These are phyloP conservation scores for Sporothrix variecibatus DNA, from an alignment of 2,329 filamentous ascomycete species.

Conservation along the genomic window DNA sequence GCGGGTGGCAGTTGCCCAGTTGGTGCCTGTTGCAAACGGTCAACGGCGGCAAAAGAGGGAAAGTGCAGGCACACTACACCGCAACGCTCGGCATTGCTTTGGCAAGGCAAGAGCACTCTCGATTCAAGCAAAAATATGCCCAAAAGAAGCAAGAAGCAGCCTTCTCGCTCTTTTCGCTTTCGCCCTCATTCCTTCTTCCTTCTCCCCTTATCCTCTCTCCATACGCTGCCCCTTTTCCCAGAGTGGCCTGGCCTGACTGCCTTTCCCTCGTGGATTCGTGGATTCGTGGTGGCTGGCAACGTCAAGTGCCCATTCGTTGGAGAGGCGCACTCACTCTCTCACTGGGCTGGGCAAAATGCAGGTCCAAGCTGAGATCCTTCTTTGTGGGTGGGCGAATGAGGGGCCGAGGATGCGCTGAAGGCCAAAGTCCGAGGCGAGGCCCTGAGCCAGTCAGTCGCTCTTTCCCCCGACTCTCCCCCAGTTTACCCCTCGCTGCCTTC, in stretches of 20 bases:
- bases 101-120: neutral
- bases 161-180: neutral
- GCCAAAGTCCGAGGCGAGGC: neutral
- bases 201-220: too few relatives aligned
- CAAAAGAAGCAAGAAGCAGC: conserved; percentile 1
- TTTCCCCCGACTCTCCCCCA: neutral
- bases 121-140: neutral
- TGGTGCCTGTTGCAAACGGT: neutral
- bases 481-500: neutral
- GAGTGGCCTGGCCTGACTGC: neutral
- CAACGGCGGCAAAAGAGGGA: neutral
- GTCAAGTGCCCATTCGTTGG: neutral
- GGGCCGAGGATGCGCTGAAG: neutral
- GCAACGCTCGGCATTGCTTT: neutral
- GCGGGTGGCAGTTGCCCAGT: neutral
- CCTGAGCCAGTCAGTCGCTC: neutral
- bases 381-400: neutral
- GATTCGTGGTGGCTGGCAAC: neutral
- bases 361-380: neutral
- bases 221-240: neutral
- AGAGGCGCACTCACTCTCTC: neutral
- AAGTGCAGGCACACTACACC: neutral
- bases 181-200: neutral
- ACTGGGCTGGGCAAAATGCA: neutral
- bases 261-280: neutral